These are phyloP conservation scores for Podospora pseudocomata DNA, from an alignment of 495 filamentous ascomycete genomes.

Conservation along the genomic window DNA sequence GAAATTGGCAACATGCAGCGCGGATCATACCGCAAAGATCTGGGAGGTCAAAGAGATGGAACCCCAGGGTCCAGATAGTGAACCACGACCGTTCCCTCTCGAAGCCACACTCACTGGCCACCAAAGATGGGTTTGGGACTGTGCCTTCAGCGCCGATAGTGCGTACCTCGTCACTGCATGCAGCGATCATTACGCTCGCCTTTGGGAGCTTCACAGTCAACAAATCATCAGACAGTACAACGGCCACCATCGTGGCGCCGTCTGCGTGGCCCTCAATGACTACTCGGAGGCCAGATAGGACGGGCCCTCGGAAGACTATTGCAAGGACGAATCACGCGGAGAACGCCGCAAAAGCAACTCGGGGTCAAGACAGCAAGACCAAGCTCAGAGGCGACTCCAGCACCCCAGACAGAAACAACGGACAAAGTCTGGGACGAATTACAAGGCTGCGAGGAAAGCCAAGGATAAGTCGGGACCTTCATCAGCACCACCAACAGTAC, in stretches of 20 bases:
- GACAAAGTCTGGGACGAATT: background rate
- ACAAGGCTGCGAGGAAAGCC: background rate
- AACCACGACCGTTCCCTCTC: conserved; percentile 58
- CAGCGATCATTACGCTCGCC: conserved; percentile 91
- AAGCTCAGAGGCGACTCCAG: background rate
- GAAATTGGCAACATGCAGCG: conserved; percentile 94
- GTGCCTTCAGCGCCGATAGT: conserved; percentile 93
- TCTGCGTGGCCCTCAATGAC: conserved; percentile 96
- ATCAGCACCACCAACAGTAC: background rate
- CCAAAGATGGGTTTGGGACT: conserved; percentile 99
- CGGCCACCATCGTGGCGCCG: conserved; percentile 90
- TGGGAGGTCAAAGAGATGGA: conserved; percentile 75
- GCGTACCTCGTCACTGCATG: conserved; percentile 98
- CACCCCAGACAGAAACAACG: background rate
- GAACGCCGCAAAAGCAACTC: background rate
- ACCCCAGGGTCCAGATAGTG: conserved; percentile 43
- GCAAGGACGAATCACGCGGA: background rate
- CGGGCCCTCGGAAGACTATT: conserved; percentile 11
- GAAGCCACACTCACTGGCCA: conserved; percentile 91
- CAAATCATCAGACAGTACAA: conserved; percentile 96
- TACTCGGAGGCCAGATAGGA: conserved; percentile 71
- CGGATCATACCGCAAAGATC: conserved; percentile 96
- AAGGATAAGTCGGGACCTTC: background rate
- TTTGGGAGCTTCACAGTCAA: conserved; percentile 86
- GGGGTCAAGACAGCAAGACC: background rate